Base-by-base conservation (phyloP, 192 early-diverging fungal species). In the Coemansia sp. region DNA sequence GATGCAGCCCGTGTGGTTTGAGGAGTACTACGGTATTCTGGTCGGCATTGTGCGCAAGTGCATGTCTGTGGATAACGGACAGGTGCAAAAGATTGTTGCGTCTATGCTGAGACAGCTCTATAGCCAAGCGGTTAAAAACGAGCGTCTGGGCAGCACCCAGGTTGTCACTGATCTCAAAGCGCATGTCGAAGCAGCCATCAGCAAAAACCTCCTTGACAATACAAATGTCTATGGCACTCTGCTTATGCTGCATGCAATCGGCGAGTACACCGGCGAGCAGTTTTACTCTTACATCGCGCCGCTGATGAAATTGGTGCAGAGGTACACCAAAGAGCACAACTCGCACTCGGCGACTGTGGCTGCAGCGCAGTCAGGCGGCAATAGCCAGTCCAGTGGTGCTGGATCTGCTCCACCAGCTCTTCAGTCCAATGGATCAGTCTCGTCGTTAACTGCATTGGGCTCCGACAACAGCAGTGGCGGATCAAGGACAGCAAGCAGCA, bases 311-410 rank as follows among this genome's bases (percentile, higher is more conserved):
- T 73, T 95, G 5, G 76, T 97, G 0, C 88, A 91, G 67, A 92
- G 90, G 70, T 83, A 96, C 22, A 88, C 91, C 33, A 95, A 91
- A 67, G 95, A 96, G 32, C 89, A 94, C 69, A 88, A 85, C 48
- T 75, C 85, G 29, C 83, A 80, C 48, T 60, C 78, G 11, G 66
- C 72, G 12, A 17, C 67, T 17, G 22, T 45, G 8, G 55, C 69
- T 10, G 55, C 70, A 12, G 33, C 50, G 22, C 33, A 72, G 25
- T 51, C 64, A 59, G 38, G 59, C 2, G n/a, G 25, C 52, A 52
- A 52, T 20, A 30, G 52, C 28, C 30, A 14, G 11, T 30, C 28
- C 28, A 55, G 52, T 22, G 61, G 40, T n/a, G 7, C 64, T 3
- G 50, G 56, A 2, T 33, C 61, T 8, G 42, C 59, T 20, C 48